Base-by-base conservation (phyloP, 208 protist genomes). In the Trypanosoma congolense region DNA sequence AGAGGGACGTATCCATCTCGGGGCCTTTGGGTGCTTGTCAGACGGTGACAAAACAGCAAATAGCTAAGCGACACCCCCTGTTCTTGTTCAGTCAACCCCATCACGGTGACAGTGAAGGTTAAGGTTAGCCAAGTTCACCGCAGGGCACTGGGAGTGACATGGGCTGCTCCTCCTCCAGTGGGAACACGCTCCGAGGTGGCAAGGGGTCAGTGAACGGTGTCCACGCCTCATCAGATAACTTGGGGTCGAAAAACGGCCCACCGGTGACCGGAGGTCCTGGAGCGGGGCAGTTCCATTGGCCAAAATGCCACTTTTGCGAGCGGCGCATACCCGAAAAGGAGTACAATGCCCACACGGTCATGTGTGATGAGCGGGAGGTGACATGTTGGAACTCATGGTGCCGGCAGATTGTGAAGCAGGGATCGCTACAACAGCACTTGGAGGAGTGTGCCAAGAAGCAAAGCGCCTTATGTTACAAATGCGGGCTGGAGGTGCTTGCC, bases 361-460 rank as follows among this genome's bases (percentile, higher is more conserved):
- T 80, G 80, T 92, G 84, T 49, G 78, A 87, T 56, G 80, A 92
- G 70, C 80, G 84, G 41, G 84, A 92, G 79, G 80, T 92, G 31
- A 92, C 84, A 29, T 92, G 84, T 68, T 86, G 78, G 77, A 88
- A 92, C 65, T 86, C 73, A 54, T 92, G 84, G 84, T 93, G 86
- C 49, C 82, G 77, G 9, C 61, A 87, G 43, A 89, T 93, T 46
- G 75, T 93, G 12, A 74, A 79, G 19, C 86, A 89, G 46, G 80
- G 81, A 5, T 65, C 76, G 42, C 60, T 93, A 48, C 50, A 77
- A 46, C 77, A 78, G 52, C 86, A 93, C 58, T 59, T 90, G 29
- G 83, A 93, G 65, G 73, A 90, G 55, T 93, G 86, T 57, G 77
- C 68, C 1, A 67, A 68, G 61, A 66, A 75, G 52, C 80, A 93